Percentiles rank a stretch among this genome's conserved stretches.
Conservation (phyloP, 2,329 filamentous ascomycete species). For the Ilyonectria mors-panacis region DNA sequence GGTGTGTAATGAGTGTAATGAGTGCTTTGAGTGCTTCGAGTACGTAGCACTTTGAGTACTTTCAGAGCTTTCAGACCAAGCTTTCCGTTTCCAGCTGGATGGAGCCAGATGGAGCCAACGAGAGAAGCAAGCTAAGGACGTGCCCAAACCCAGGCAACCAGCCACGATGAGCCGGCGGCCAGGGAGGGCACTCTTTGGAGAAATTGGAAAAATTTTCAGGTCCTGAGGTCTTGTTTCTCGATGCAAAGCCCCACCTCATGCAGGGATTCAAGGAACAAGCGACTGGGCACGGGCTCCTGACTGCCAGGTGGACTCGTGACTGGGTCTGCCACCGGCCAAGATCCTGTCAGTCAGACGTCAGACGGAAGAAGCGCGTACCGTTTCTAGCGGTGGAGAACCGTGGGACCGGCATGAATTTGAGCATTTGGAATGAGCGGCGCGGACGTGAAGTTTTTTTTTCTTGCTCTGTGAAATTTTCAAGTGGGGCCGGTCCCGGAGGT, state of each 20-base stretch:
- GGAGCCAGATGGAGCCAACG: not conserved
- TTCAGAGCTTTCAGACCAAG: not conserved
- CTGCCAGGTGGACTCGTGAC: slow-evolving; percentile 20
- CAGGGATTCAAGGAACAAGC: slow-evolving; percentile 4
- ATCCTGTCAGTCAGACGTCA: slow-evolving; percentile 1
- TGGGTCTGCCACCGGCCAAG: not conserved
- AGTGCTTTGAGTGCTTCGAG: slow-evolving; percentile 1
- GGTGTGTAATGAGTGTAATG: not conserved
- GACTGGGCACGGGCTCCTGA: slow-evolving; percentile 13
- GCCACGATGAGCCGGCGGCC: slow-evolving; percentile 6
- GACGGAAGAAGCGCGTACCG: slow-evolving; percentile 17
- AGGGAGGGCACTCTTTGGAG: not conserved
- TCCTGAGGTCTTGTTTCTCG: slow-evolving; percentile 23
- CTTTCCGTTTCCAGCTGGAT: slow-evolving; percentile 20
- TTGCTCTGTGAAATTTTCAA: not conserved
- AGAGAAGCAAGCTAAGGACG: not conserved
- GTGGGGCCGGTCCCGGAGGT: slow-evolving; percentile 27
- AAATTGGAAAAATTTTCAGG: slow-evolving; percentile 29
- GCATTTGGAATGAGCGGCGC: slow-evolving; percentile 10
- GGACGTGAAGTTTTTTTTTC: slow-evolving; percentile 10
- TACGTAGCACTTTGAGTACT: not conserved
- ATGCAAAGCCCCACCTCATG: slow-evolving; percentile 4
- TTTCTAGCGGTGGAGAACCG: slow-evolving; percentile 22
- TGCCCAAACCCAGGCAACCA: slow-evolving; percentile 12
- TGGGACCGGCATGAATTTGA: slow-evolving; percentile 27